Percentiles rank a stretch among this genome's conserved stretches.
Evolutionary conservation across 176 grass and related monocot species (phyloP).

Genomic region (Cymbopogon citratus): DNA sequence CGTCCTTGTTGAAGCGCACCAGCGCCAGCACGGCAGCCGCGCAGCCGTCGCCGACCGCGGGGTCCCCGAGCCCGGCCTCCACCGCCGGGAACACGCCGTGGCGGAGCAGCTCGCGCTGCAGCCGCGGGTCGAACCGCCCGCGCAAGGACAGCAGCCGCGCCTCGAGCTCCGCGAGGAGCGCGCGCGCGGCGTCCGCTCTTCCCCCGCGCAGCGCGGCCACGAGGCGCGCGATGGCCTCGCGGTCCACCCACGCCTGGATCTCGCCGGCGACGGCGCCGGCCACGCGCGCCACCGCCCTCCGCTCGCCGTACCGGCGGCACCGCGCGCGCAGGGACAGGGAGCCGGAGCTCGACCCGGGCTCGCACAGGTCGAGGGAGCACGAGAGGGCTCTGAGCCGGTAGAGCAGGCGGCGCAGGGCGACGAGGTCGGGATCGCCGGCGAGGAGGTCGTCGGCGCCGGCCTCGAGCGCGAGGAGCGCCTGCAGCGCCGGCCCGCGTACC

Average conservation of each 20-base stretch:
- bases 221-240: slow-evolving; percentile 46
- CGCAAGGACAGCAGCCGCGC: slow-evolving; percentile 22
- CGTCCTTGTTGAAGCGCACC: slow-evolving; percentile 88
- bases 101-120: slow-evolving; percentile 62
- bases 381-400: slow-evolving; percentile 34
- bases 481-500: slow-evolving; percentile 25
- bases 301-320: background rate
- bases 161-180: slow-evolving; percentile 41
- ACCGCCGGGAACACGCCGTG: slow-evolving; percentile 59
- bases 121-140: slow-evolving; percentile 54
- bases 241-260: slow-evolving; percentile 78
- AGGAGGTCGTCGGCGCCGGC: slow-evolving; percentile 66
- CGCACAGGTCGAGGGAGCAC: background rate
- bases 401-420: slow-evolving; percentile 29
- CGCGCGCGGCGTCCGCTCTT: background rate
- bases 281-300: slow-evolving; percentile 24
- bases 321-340: slow-evolving; percentile 11
- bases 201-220: slow-evolving; percentile 39
- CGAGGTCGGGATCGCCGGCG: slow-evolving; percentile 40
- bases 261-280: slow-evolving; percentile 39
- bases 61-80: slow-evolving; percentile 40
- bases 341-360: background rate
- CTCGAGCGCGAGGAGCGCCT: slow-evolving; percentile 65
- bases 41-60: slow-evolving; percentile 44
- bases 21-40: slow-evolving; percentile 55